A percentile compares a stretch with the other conserved stretches of the same genome.
Evolutionary conservation across 2,329 filamentous ascomycete species (phyloP).

Genomic region (Gnomoniopsis sp.): DNA sequence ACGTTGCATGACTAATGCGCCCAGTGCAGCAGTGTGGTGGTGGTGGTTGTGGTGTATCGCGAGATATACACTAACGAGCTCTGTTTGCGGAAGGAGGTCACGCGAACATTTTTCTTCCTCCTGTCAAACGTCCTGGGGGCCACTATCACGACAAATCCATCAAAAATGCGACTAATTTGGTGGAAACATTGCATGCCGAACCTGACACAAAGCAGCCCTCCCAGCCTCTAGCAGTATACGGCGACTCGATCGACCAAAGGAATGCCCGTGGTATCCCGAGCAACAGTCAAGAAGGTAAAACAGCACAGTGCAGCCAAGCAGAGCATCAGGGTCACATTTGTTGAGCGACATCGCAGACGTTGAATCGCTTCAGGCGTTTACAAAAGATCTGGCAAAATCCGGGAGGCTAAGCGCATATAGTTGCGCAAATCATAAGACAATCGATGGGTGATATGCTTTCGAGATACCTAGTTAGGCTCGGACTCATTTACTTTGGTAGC

Average conservation of each 20-base stretch:
- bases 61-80: background rate
- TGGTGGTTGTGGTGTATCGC: too few relatives aligned
- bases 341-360: background rate
- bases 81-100: constrained; percentile 9
- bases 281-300: too few relatives aligned
- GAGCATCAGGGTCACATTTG: background rate
- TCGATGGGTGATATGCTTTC: background rate
- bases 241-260: background rate
- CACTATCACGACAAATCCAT: background rate
- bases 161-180: background rate
- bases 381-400: background rate
- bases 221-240: background rate
- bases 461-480: too few relatives aligned
- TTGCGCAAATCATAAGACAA: background rate
- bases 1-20: too few relatives aligned
- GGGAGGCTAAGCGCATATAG: background rate
- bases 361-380: background rate
- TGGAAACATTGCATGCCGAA: background rate
- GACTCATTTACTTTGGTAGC: too few relatives aligned
- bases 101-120: background rate
- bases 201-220: background rate
- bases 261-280: background rate
- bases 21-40: too few relatives aligned
- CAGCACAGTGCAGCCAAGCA: background rate
- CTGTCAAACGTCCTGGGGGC: background rate